Conservation (phyloP, 495 filamentous ascomycete genomes). For the Monascus purpureus region DNA sequence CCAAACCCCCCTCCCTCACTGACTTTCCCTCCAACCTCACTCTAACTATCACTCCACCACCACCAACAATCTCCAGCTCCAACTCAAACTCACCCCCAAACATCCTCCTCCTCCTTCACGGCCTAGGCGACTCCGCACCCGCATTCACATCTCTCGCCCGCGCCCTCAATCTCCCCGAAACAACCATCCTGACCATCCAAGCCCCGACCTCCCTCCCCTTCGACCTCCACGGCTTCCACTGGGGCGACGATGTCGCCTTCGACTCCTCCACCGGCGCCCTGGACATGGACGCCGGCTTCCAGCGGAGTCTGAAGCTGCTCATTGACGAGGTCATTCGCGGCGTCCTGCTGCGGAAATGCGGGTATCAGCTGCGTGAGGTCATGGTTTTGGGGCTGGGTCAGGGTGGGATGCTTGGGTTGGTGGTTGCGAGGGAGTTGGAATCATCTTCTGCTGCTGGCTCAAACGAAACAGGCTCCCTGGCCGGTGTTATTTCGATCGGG, state of each 20-base stretch:
- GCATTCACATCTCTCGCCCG: conserved; percentile 59
- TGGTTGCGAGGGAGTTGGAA: conserved; percentile 29
- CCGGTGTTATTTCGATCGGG: conserved; percentile 66
- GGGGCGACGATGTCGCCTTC: conserved; percentile 80
- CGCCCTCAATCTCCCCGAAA: conserved; percentile 69
- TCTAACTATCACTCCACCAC: conserved; percentile 30
- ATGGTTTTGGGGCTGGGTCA: conserved; percentile 78
- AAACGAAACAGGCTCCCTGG: conserved; percentile 16
- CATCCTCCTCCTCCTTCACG: conserved; percentile 80
- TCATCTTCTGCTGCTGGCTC: not conserved
- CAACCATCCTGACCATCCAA: conserved; percentile 60
- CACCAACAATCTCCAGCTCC: conserved; percentile 6
- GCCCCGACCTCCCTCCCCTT: conserved; percentile 63
- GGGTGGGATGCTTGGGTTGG: conserved; percentile 67
- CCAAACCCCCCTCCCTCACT: conserved; percentile 19
- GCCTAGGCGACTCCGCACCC: conserved; percentile 63
- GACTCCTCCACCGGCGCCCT: conserved; percentile 46
- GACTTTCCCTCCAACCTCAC: conserved; percentile 40
- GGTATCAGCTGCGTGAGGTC: conserved; percentile 54
- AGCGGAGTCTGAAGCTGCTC: conserved; percentile 34
- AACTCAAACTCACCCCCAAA: conserved; percentile 37
- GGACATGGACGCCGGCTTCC: conserved; percentile 70
- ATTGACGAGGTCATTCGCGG: conserved; percentile 43
- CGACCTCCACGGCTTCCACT: conserved; percentile 68
- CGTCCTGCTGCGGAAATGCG: conserved; percentile 51